Evolutionary conservation across 1,284 basidiomycete genomes (phyloP), one percentile per base, ranked within the genome.

Genomic region (Thecaphora thlaspeos): DNA sequence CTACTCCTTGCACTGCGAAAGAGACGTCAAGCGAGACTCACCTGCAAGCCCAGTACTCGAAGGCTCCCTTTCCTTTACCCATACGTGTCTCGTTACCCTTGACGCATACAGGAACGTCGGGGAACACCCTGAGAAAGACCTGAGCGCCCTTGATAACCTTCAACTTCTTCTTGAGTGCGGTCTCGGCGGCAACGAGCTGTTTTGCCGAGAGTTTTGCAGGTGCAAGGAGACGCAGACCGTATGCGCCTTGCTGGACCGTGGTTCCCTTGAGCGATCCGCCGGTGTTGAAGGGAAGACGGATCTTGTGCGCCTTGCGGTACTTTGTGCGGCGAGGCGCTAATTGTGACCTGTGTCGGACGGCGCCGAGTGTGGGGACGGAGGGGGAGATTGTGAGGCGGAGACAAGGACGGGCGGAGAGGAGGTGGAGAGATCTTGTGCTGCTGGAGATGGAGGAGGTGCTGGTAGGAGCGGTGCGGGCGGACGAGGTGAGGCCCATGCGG

Each of bases 81-180:
- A 98, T 98, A 85, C 95, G 89, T 8, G 93, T 95, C 80, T 98
- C 94, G 75, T 96, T 97, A 49, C 94, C 94, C 86, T 98, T 97
- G 53, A 97, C 88, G 81, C 93, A 96, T 53, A 98, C 91, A 2
- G 94, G 92, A 51, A 96, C 87, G 80, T 97, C 91, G 3, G 94
- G 94, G 81, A 97, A 98, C 23, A 97, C 88, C 23, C 93, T 84
- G 79, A 96, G 77, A 79, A 85, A 92, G 30, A 92, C 85, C 80
- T 94, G 88, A 30, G 86, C 84, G 4, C 93, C 93, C 77, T 96
- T 96, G 54, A 97, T 83, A 12, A 86, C 80, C 80, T 95, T 97
- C 57, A 97, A 83, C 77, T 92, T 93, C 68, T 90, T 84, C 82
- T 90, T 88, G 55, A 98, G 85, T 37, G 91, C 88, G 45, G 90